Evolutionary conservation across 2,329 filamentous ascomycete species (phyloP).

Genomic region (Epichloe coenophiala): DNA sequence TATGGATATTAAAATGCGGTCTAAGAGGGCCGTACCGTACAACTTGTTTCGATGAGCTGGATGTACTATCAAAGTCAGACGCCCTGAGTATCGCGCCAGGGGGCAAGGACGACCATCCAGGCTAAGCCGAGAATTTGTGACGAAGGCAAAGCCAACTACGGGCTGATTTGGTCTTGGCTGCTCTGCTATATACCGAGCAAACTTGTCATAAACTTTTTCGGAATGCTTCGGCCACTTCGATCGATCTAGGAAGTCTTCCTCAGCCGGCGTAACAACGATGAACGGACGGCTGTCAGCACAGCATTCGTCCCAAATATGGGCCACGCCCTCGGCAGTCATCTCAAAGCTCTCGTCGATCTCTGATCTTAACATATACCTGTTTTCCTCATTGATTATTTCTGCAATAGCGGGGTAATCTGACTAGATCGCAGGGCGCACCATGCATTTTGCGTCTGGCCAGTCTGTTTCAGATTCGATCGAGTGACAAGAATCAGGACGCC

Average conservation of each 20-base stretch:
- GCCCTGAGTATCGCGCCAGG: slow-evolving; percentile 38
- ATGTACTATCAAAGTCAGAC: slow-evolving; percentile 51
- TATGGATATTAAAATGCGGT: slow-evolving; percentile 39
- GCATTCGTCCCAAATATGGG: slow-evolving; percentile 19
- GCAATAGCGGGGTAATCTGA: slow-evolving; percentile 27
- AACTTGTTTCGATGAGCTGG: slow-evolving; percentile 40
- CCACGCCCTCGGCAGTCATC: slow-evolving; percentile 21
- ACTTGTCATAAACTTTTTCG: slow-evolving; percentile 18
- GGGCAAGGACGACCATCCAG: slow-evolving; percentile 20
- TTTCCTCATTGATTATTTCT: slow-evolving; percentile 32
- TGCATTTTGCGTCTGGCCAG: slow-evolving; percentile 20
- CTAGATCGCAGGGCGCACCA: slow-evolving; percentile 27
- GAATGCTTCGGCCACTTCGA: slow-evolving; percentile 21
- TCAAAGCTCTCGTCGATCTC: slow-evolving; percentile 7
- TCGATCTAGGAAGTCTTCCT: slow-evolving; percentile 15
- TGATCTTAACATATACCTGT: background rate
- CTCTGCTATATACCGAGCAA: slow-evolving; percentile 13
- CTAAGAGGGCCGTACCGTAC: slow-evolving; percentile 56
- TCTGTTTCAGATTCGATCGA: slow-evolving; percentile 1
- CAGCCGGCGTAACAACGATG: slow-evolving; percentile 27
- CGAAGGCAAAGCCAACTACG: slow-evolving; percentile 51
- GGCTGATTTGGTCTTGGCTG: slow-evolving; percentile 9
- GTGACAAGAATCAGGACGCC: background rate
- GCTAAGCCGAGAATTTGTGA: slow-evolving; percentile 38
- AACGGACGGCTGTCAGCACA: slow-evolving; percentile 25